Evolutionary conservation across 108 stramenopile species (phyloP).

Genomic region (Nitzschia putrida): DNA sequence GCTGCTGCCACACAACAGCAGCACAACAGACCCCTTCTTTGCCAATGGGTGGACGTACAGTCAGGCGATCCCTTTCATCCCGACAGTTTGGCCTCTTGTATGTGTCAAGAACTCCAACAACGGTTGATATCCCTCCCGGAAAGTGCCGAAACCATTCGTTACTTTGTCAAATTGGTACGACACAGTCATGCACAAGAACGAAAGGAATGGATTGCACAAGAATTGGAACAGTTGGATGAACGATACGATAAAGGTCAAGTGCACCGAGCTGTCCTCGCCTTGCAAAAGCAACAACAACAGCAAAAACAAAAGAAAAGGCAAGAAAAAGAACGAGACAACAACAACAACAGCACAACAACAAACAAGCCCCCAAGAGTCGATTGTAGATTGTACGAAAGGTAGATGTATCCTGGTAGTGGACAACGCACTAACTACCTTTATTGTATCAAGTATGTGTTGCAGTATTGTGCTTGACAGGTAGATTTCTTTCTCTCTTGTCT

Average conservation of each 20-base stretch:
- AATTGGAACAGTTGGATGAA: slow-evolving; percentile 29
- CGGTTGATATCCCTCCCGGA: slow-evolving; percentile 28
- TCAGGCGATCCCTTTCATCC: slow-evolving; percentile 30
- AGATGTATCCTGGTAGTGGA: no score
- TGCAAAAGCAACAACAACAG: neutral
- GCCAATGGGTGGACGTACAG: neutral
- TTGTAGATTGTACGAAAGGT: no score
- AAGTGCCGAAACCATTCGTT: slow-evolving; percentile 22
- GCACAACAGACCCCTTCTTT: neutral
- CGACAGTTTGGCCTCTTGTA: slow-evolving; percentile 30
- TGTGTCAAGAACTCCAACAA: slow-evolving; percentile 32
- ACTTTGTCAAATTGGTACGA: slow-evolving; percentile 1
- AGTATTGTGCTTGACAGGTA: no score
- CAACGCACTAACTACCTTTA: no score
- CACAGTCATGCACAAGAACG: neutral
- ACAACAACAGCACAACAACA: no score
- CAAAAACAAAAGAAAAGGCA: neutral
- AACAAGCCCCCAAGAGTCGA: no score
- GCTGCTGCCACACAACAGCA: neutral
- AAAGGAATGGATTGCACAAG: slow-evolving; percentile 27
- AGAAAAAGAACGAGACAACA: neutral
- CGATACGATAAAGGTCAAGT: slow-evolving; percentile 40
- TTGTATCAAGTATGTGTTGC: no score
- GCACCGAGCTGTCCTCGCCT: slow-evolving; percentile 3
- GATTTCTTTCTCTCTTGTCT: no score